These are phyloP conservation scores for Rhodotorula paludigena DNA, from an alignment of 768 basidiomycete genomes.

Conservation along the genomic window DNA sequence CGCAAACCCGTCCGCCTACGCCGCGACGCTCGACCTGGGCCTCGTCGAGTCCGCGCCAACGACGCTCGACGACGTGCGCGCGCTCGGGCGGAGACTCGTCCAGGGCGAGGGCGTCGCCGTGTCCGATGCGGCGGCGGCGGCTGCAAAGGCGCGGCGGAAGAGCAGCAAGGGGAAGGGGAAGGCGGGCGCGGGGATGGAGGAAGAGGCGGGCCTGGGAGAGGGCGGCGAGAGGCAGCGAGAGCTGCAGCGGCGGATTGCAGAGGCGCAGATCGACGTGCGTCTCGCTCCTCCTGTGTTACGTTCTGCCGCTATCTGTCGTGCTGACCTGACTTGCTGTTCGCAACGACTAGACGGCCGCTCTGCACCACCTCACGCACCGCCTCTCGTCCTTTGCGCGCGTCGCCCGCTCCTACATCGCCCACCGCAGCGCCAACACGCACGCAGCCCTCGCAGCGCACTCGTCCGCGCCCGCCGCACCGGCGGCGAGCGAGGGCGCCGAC, in stretches of 20 bases:
- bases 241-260: conserved; percentile 5
- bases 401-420: conserved; percentile 1
- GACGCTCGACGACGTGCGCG: conserved; percentile 18
- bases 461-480: neutral
- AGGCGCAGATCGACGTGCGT: conserved; percentile 14
- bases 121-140: neutral
- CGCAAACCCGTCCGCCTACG: neutral
- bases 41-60: neutral
- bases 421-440: conserved; percentile 18
- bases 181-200: neutral
- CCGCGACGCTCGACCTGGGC: conserved; percentile 12
- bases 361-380: conserved; percentile 17
- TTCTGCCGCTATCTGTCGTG: too few species aligned
- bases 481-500: neutral
- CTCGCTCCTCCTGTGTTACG: neutral
- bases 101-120: neutral
- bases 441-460: conserved; percentile 6
- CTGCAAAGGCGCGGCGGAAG: neutral
- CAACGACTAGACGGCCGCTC: conserved; percentile 13
- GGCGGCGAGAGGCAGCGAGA: too few species aligned
- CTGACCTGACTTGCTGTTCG: too few species aligned
- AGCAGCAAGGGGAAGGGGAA: conserved; percentile 10
- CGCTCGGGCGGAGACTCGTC: conserved; percentile 8
- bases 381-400: conserved; percentile 21
- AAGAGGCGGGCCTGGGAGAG: neutral